These are phyloP conservation scores for Leishmania lainsoni DNA, from an alignment of 208 protist species.

Conservation along the genomic window DNA sequence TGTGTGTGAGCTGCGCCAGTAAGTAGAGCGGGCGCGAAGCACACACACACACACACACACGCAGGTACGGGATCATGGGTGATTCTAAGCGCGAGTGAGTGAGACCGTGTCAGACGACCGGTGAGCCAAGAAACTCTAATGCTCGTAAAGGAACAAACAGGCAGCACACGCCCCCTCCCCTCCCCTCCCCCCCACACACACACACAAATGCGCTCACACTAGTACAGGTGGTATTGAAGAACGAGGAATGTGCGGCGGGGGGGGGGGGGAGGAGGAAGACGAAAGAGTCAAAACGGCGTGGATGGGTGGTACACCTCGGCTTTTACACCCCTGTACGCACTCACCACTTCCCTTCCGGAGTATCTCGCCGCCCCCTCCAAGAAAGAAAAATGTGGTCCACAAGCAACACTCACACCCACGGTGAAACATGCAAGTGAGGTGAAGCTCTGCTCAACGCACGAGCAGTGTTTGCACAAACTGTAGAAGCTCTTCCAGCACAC, in stretches of 20 bases:
- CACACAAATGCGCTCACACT: not conserved
- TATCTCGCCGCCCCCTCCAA: too few relatives aligned
- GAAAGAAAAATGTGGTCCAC: not conserved
- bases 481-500: slow-evolving; percentile 7
- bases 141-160: not conserved
- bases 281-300: too few relatives aligned
- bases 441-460: not conserved
- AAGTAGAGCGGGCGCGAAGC: not conserved
- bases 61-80: not conserved
- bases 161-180: too few relatives aligned
- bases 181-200: too few relatives aligned
- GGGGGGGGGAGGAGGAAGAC: not conserved
- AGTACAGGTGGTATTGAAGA: not conserved
- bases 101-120: not conserved
- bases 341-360: not conserved
- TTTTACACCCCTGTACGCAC: not conserved
- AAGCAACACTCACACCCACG: too few relatives aligned
- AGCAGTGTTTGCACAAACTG: slow-evolving; percentile 14
- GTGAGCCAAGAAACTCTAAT: not conserved
- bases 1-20: not conserved
- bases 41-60: not conserved
- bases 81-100: not conserved
- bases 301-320: not conserved
- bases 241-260: not conserved
- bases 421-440: not conserved